A percentile compares a stretch with the other conserved stretches of the same genome.
Conservation (phyloP, 345 rosid species). For the Hibiscus trionum region DNA sequence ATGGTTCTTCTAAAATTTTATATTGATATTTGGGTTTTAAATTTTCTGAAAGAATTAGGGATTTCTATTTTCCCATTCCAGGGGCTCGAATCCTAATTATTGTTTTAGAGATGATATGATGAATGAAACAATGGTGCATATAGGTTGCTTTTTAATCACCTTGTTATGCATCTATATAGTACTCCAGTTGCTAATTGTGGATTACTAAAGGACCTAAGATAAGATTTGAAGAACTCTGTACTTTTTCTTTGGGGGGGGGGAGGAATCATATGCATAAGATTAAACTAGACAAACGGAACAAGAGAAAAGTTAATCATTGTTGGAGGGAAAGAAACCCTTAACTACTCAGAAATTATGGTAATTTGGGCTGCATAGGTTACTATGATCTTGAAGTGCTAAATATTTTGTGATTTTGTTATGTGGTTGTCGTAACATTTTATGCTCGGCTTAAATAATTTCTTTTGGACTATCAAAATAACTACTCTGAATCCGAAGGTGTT, state of each 20-base stretch:
- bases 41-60: background rate
- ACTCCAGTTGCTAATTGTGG: background rate
- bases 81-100: background rate
- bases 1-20: background rate
- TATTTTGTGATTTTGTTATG: background rate
- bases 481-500: constrained; percentile 70
- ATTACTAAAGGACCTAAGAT: background rate
- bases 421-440: background rate
- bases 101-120: background rate
- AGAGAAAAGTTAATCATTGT: background rate
- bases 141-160: background rate
- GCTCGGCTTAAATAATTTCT: background rate
- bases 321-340: background rate
- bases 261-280: background rate
- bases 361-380: background rate
- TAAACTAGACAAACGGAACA: background rate
- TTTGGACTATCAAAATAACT: constrained; percentile 28
- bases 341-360: background rate
- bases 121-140: background rate
- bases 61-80: background rate
- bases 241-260: background rate
- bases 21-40: background rate
- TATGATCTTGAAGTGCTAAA: background rate
- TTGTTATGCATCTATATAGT: background rate
- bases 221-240: background rate